These are phyloP conservation scores for Metarhizium anisopliae DNA, from an alignment of 2,329 filamentous ascomycete species.

Conservation along the genomic window DNA sequence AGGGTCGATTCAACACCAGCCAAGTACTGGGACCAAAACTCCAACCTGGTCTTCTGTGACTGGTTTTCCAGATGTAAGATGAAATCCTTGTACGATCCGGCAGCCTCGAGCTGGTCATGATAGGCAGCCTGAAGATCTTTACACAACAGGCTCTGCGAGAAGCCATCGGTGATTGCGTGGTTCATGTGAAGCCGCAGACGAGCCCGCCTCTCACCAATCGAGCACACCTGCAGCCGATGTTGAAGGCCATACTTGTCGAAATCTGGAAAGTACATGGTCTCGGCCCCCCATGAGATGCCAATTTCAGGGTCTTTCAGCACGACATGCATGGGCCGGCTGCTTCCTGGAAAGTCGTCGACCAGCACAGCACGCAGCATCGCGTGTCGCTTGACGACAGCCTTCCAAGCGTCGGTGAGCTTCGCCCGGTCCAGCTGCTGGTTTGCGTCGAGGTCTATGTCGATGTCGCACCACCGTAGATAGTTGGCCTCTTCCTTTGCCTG, in stretches of 20 bases:
- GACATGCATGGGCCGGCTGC: background rate
- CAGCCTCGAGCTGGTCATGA: no score
- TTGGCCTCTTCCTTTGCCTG: background rate
- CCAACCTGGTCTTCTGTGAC: no score
- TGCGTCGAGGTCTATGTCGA: background rate
- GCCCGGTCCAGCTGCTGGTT: background rate
- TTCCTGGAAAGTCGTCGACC: background rate
- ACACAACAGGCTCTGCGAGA: no score
- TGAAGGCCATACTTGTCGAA: background rate
- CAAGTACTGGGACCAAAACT: no score
- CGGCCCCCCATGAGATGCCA: background rate
- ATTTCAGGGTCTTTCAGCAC: background rate
- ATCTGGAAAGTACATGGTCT: background rate
- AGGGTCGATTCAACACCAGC: no score
- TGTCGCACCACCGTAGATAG: background rate
- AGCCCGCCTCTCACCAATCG: background rate
- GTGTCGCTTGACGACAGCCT: background rate
- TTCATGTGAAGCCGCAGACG: background rate
- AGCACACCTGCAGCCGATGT: background rate
- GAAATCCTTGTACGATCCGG: no score
- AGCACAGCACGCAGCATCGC: background rate
- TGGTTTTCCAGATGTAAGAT: no score
- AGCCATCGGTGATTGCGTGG: no score
- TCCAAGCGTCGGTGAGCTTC: background rate
- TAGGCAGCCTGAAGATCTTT: no score